Base-by-base conservation (phyloP, 495 filamentous ascomycete species). In the Neohortaea acidophila region DNA sequence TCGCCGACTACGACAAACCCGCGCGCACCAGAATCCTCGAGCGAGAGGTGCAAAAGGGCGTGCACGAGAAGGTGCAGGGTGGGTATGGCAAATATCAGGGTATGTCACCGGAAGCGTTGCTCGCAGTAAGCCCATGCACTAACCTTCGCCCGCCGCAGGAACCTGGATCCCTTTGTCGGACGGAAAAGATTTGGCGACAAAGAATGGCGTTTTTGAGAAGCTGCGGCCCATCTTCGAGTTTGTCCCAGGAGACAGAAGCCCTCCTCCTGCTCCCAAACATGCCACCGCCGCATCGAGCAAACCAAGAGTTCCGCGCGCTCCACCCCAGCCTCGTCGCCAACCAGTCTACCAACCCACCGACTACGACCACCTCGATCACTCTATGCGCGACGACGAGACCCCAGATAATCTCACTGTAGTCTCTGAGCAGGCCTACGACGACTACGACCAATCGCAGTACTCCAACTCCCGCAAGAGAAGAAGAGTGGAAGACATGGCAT, bases 61-160 rank as follows among this genome's bases (percentile, higher is more conserved):
- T 77, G 7, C 89, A 97, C 60, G 87, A 96, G 60, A 97, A 97
- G 61, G 81, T 97, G 2, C 89, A 97, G 52, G 89, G 89, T 44
- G 89, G 89, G 17, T 97, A 96, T 59, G 89, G 89, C 38, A 97
- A 96, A 72, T 97, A 94, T 49, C 89, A 97, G 64, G 85, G 85
- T 82, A 48, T 9, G 39, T 28, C 28, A 47, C 27, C 31, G 34
- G 36, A 19, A 38, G 34, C 30, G 17, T 2, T 33, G 19, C 10
- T 6, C n/a, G n/a, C 27, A 26, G 5, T 33, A 21, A 9, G 22
- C 13, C 13, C 24, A 20, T 12, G 4, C 11, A 18, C 36, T 39
- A 25, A 39, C 20, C 4, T 11, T 8, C 17, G 27, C 10, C 26
- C 12, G n/a, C 11, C 9, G 6, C 13, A 89, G 86, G 87, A 42